A percentile compares a stretch with the other conserved stretches of the same genome.
Evolutionary conservation across 2,329 filamentous ascomycete genomes (phyloP).

Genomic region (Pseudogymnoascus sp.): DNA sequence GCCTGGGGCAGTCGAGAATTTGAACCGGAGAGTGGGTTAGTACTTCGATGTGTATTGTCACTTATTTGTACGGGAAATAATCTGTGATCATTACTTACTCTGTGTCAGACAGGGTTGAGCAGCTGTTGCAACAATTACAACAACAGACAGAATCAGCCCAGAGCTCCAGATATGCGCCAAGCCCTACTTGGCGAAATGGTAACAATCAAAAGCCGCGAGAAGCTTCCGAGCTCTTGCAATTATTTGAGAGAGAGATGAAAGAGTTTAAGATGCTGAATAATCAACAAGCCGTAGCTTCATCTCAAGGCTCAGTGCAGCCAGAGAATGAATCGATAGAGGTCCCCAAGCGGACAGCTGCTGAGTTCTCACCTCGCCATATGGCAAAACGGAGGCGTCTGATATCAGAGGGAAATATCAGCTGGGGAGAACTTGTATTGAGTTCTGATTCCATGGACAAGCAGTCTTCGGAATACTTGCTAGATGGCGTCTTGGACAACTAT

Average conservation of each 20-base stretch:
- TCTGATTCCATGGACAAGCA: constrained; percentile 9
- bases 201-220: neutral
- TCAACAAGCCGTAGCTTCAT: neutral
- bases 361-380: neutral
- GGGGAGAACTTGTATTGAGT: constrained; percentile 8
- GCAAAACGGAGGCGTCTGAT: constrained; percentile 8
- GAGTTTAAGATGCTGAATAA: constrained; percentile 1
- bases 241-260: neutral
- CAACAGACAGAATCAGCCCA: neutral
- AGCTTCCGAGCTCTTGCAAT: neutral
- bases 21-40: constrained; percentile 30
- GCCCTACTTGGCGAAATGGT: neutral
- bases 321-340: neutral
- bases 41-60: neutral
- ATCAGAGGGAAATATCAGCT: neutral
- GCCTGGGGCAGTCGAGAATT: constrained; percentile 31
- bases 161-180: constrained; percentile 2
- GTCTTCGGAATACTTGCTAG: constrained; percentile 19
- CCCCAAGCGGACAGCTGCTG: neutral
- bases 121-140: constrained; percentile 8
- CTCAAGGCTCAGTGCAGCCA: neutral
- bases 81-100: constrained; percentile 18
- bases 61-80: constrained; percentile 10
- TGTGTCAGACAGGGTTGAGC: constrained; percentile 20
- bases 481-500: constrained; percentile 29